Conservation (phyloP, 495 filamentous ascomycete genomes). For the Podospora sp. region DNA sequence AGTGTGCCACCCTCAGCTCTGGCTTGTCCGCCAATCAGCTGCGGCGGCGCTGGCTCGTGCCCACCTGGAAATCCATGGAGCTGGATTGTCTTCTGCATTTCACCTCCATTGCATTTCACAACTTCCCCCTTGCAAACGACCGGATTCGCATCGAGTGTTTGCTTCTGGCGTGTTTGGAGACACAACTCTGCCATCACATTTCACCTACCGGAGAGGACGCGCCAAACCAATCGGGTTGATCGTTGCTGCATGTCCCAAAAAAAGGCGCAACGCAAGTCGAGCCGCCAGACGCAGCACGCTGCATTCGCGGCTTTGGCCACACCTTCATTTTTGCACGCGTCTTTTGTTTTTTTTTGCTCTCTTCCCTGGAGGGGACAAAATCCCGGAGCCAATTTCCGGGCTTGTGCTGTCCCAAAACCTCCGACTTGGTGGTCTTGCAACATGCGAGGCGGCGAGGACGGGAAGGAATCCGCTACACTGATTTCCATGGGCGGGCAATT, state of each 20-base stretch:
- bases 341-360: neutral
- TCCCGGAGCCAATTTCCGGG: constrained; percentile 6
- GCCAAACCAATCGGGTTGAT: constrained; percentile 8
- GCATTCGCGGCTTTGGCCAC: constrained; percentile 1
- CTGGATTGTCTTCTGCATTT: neutral
- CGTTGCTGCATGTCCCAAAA: constrained; percentile 4
- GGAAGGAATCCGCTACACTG: neutral
- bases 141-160: neutral
- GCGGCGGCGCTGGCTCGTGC: neutral
- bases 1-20: neutral
- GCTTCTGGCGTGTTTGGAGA: constrained; percentile 2
- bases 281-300: neutral
- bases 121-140: neutral
- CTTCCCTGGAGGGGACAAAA: neutral
- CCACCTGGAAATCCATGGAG: neutral
- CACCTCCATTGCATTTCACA: neutral
- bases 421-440: neutral
- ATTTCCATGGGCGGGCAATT: neutral
- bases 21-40: neutral
- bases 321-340: too few species aligned
- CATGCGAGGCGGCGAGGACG: neutral
- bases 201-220: neutral
- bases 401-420: neutral
- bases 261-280: constrained; percentile 7
- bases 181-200: neutral